phyloP scores from a whole-genome alignment of 2,329 filamentous ascomycete species.

The Aspergillus ruber region DNA sequence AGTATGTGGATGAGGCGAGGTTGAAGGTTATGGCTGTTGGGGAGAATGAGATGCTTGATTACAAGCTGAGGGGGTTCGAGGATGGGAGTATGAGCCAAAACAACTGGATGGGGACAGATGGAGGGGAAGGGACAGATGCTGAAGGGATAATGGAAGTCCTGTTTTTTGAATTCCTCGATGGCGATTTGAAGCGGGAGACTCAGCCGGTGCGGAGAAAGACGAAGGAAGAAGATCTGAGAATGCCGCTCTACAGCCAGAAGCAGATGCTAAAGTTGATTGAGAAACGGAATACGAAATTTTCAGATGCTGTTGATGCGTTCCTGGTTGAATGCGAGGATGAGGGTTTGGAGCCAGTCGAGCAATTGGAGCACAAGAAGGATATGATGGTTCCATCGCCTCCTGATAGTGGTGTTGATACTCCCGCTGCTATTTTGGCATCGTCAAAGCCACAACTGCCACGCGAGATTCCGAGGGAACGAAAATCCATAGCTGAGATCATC shows the following conservation, averaged over 20 bases:
- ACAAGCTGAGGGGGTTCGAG: slow-evolving; percentile 47
- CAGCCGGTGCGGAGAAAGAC: slow-evolving; percentile 57
- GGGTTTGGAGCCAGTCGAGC: slow-evolving; percentile 59
- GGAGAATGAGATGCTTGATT: slow-evolving; percentile 53
- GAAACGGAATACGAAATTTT: slow-evolving; percentile 80
- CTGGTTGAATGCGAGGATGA: slow-evolving; percentile 64
- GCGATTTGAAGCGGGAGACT: slow-evolving; percentile 78
- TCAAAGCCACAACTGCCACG: slow-evolving; percentile 40
- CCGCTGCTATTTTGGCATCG: slow-evolving; percentile 39
- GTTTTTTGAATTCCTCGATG: slow-evolving; percentile 88
- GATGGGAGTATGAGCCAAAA: slow-evolving; percentile 15
- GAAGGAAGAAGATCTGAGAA: slow-evolving; percentile 72
- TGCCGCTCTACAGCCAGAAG: slow-evolving; percentile 89
- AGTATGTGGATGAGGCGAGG: slow-evolving; percentile 77
- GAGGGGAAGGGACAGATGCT: not conserved
- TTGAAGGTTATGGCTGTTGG: slow-evolving; percentile 69
- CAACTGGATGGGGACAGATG: slow-evolving; percentile 24
- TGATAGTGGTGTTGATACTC: slow-evolving; percentile 31
- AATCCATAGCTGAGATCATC: slow-evolving; percentile 76
- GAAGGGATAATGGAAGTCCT: slow-evolving; percentile 57
- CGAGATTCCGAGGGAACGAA: slow-evolving; percentile 71
- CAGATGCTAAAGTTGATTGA: slow-evolving; percentile 86
- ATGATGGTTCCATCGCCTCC: slow-evolving; percentile 58
- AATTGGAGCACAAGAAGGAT: slow-evolving; percentile 55
- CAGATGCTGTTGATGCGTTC: slow-evolving; percentile 67